phyloP scores from a whole-genome alignment of 148 eudicot genomes.

The Bassia scoparia region DNA sequence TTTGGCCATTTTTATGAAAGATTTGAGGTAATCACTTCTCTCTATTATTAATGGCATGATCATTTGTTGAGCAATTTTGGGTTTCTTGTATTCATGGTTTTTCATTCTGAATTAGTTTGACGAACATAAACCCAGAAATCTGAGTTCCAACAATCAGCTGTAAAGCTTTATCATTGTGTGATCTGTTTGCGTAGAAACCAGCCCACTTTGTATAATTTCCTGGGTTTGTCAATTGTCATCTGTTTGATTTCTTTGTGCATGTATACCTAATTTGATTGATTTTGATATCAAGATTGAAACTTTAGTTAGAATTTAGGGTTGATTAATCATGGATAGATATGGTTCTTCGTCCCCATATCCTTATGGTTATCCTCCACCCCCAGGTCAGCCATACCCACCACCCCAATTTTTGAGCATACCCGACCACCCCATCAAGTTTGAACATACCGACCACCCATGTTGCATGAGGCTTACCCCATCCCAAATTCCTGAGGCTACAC shows the following conservation, averaged over 20 bases:
- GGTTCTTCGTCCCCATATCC: conserved; percentile 41
- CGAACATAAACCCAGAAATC: conserved; percentile 6
- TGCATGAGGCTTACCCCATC: conserved; percentile 30
- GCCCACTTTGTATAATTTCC: neutral
- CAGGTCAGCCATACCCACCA: conserved; percentile 38
- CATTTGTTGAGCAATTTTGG: conserved; percentile 9
- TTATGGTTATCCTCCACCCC: conserved; percentile 52
- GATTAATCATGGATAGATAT: conserved; percentile 44
- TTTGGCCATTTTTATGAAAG: conserved; percentile 7
- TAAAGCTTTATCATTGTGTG: neutral
- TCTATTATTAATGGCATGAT: conserved; percentile 5
- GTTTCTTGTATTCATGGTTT: neutral
- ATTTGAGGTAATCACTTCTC: conserved; percentile 11
- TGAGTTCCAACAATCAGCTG: too few relatives aligned
- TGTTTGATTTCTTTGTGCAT: neutral
- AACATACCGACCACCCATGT: conserved; percentile 24
- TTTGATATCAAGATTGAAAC: conserved; percentile 1
- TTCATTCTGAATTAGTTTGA: neutral
- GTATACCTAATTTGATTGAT: conserved; percentile 21
- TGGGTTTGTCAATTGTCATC: neutral
- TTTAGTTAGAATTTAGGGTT: conserved; percentile 19
- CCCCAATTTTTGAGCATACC: too few relatives aligned
- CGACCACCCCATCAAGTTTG: too few relatives aligned
- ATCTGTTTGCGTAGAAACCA: conserved; percentile 1
- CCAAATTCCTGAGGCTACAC: conserved; percentile 16